Evolutionary conservation across 352 stramenopile species (phyloP).

Genomic region (Phytophthora boehmeriae): DNA sequence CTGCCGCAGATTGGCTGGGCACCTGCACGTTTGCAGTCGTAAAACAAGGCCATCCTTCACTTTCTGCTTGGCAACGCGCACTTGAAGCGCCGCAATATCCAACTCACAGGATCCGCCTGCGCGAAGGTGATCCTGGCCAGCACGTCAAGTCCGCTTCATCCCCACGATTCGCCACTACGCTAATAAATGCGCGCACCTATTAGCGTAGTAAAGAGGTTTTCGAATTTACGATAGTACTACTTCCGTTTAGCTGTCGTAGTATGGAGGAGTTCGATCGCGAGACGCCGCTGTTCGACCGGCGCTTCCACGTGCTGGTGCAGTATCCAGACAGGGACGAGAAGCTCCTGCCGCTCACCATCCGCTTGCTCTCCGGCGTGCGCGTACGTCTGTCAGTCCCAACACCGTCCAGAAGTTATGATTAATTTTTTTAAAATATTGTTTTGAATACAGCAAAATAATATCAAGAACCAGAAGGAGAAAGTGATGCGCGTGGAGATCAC

Average conservation of each 20-base stretch:
- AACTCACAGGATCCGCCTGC: no score
- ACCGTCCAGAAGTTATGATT: background rate
- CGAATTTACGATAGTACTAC: no score
- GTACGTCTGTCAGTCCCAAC: constrained; percentile 38
- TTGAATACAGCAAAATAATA: constrained; percentile 59
- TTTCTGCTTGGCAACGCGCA: no score
- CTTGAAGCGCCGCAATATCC: no score
- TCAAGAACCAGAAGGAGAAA: constrained; percentile 84
- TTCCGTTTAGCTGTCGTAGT: background rate
- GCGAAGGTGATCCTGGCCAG: no score
- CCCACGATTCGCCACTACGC: no score
- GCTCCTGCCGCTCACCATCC: constrained; percentile 73
- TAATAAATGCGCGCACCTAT: no score
- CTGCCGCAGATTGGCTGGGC: no score
- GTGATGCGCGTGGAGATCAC: constrained; percentile 94
- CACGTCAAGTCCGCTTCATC: no score
- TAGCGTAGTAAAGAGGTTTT: no score
- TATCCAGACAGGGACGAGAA: constrained; percentile 82
- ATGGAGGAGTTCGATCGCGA: constrained; percentile 88
- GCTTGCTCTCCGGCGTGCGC: constrained; percentile 73
- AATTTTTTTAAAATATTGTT: constrained; percentile 7
- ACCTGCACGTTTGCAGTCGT: no score
- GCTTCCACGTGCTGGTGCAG: constrained; percentile 86
- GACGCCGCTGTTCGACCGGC: constrained; percentile 81
- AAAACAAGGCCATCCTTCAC: no score